phyloP scores from a whole-genome alignment of 495 filamentous ascomycete species.

The Polyplosphaeria fusca region DNA sequence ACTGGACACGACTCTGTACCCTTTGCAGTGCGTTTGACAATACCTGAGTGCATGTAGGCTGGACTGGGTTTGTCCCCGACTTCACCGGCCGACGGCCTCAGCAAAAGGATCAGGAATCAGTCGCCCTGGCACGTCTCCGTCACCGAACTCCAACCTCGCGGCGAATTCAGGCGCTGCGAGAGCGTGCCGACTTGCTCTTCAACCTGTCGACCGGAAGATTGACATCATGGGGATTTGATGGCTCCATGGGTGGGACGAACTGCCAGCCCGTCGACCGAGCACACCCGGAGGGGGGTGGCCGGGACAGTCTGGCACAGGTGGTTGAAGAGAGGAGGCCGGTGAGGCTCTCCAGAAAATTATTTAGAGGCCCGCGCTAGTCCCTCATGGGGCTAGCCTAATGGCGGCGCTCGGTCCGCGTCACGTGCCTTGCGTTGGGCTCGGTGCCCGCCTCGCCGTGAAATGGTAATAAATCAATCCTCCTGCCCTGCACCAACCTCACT shows the following conservation, averaged over 20 bases:
- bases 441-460: too few species aligned
- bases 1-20: too few species aligned
- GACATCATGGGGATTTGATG: conserved; percentile 68
- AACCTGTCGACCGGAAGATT: conserved; percentile 93
- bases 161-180: conserved; percentile 60
- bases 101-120: conserved; percentile 62
- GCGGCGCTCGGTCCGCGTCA: too few species aligned
- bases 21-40: too few species aligned
- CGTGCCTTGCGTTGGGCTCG: too few species aligned
- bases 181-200: conserved; percentile 63
- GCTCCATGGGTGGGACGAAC: conserved; percentile 81
- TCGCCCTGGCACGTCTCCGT: conserved; percentile 57
- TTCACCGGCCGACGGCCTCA: conserved; percentile 35
- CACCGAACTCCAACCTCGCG: conserved; percentile 66
- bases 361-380: neutral
- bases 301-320: conserved; percentile 85
- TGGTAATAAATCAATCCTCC: too few species aligned
- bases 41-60: conserved; percentile 16
- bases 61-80: conserved; percentile 33
- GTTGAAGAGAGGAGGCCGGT: conserved; percentile 48
- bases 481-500: too few species aligned
- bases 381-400: too few species aligned
- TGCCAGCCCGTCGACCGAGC: conserved; percentile 75
- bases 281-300: conserved; percentile 53
- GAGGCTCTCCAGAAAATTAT: conserved; percentile 30